Conservation (phyloP, 2,329 filamentous ascomycete genomes). For the Ascochyta koolunga region DNA sequence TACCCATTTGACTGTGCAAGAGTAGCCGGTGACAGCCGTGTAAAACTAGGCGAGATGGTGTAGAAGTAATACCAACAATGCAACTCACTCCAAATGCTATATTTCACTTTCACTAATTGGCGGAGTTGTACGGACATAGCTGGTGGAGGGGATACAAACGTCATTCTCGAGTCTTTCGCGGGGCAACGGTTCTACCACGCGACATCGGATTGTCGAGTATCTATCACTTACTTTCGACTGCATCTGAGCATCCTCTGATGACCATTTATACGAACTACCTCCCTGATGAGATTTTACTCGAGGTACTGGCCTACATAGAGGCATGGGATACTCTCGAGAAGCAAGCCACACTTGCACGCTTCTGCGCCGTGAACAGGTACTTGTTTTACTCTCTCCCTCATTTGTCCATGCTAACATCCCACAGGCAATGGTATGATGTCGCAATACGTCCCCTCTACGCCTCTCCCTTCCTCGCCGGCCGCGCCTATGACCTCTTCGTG, state of each 20-base stretch:
- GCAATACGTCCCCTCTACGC: slow-evolving; percentile 60
- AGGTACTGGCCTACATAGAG: slow-evolving; percentile 56
- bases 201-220: neutral
- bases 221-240: neutral
- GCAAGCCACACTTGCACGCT: slow-evolving; percentile 58
- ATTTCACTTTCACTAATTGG: neutral
- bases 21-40: too few species aligned
- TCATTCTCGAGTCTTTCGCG: slow-evolving; percentile 6
- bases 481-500: slow-evolving; percentile 61
- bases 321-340: slow-evolving; percentile 33
- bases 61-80: neutral
- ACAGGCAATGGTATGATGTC: slow-evolving; percentile 62
- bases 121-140: slow-evolving; percentile 5
- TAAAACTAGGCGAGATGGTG: too few species aligned
- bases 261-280: slow-evolving; percentile 47
- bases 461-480: slow-evolving; percentile 57
- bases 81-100: neutral
- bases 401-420: slow-evolving; percentile 6
- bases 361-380: slow-evolving; percentile 53
- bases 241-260: neutral
- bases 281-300: slow-evolving; percentile 61
- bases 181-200: slow-evolving; percentile 3
- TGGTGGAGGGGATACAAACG: slow-evolving; percentile 1
- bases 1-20: too few species aligned
- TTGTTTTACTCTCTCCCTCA: neutral